A percentile compares a stretch with the other conserved stretches of the same genome.
Evolutionary conservation across 108 stramenopile species (phyloP).

Genomic region (Skeletonema grethae): DNA sequence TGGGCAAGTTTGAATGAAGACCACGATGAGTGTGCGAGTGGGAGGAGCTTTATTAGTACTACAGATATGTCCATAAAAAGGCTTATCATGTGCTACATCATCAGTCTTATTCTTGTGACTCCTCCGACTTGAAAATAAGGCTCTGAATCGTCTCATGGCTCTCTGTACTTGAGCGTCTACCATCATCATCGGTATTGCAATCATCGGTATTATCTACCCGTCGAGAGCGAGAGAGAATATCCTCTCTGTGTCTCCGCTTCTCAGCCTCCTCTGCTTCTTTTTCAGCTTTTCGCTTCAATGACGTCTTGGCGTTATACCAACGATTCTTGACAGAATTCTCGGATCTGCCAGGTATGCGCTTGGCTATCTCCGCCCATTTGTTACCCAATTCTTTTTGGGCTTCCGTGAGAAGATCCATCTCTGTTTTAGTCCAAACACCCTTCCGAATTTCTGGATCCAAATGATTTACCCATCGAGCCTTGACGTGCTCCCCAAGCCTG

Average conservation of each 20-base stretch:
- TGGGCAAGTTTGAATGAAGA: too few species aligned
- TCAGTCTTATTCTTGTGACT: background rate
- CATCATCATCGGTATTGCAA: too few species aligned
- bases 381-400: constrained; percentile 75
- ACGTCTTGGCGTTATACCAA: constrained; percentile 84
- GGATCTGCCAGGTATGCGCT: constrained; percentile 88
- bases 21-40: too few species aligned
- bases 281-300: constrained; percentile 7
- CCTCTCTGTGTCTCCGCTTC: background rate
- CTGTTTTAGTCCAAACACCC: constrained; percentile 80
- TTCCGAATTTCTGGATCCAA: constrained; percentile 89
- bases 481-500: constrained; percentile 92
- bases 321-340: constrained; percentile 92
- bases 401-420: constrained; percentile 70
- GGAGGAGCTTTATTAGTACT: too few species aligned
- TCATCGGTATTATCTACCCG: too few species aligned
- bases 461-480: constrained; percentile 93
- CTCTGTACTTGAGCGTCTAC: background rate
- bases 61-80: too few species aligned
- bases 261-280: constrained; percentile 11
- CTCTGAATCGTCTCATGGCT: background rate
- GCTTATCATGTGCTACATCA: too few species aligned
- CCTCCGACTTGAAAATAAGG: background rate
- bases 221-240: background rate
- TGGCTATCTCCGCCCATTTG: constrained; percentile 87